These are phyloP conservation scores for Fusarium musae DNA, from an alignment of 2,329 filamentous ascomycete species.

Conservation along the genomic window DNA sequence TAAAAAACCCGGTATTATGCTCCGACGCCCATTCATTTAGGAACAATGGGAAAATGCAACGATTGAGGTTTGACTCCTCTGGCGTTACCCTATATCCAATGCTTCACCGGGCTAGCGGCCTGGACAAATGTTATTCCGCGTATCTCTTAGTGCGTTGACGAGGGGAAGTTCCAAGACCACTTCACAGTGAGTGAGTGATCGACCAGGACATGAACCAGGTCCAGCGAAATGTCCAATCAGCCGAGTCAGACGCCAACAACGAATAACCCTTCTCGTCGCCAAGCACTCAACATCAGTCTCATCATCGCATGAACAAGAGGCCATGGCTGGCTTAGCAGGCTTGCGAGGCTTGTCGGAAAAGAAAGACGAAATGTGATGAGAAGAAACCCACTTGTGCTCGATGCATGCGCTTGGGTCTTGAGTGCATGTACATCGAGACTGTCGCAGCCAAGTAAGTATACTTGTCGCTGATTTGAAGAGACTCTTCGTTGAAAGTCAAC, in stretches of 20 bases:
- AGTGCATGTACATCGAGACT: constrained; percentile 29
- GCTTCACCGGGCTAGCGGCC: accelerated
- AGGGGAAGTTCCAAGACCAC: neutral
- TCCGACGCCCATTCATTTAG: no score
- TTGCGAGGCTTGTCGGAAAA: constrained; percentile 27
- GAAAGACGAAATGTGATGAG: constrained; percentile 35
- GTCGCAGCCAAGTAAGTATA: neutral
- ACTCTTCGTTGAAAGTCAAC: no score
- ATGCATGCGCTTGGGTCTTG: constrained; percentile 8
- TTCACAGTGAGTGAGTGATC: neutral
- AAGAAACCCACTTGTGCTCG: constrained; percentile 23
- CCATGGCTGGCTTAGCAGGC: neutral
- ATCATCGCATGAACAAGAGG: accelerated
- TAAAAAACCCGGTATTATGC: accelerated
- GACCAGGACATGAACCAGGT: neutral
- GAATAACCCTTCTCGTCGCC: neutral
- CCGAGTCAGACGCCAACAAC: neutral
- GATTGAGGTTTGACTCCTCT: neutral
- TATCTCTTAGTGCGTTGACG: neutral
- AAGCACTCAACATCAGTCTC: neutral
- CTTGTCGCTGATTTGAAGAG: no score
- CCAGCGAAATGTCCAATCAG: neutral
- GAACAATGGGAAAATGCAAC: accelerated
- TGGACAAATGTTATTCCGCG: neutral
- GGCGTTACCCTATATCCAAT: neutral